Base-by-base conservation (phyloP, 768 basidiomycete genomes). In the Amanita rubescens region DNA sequence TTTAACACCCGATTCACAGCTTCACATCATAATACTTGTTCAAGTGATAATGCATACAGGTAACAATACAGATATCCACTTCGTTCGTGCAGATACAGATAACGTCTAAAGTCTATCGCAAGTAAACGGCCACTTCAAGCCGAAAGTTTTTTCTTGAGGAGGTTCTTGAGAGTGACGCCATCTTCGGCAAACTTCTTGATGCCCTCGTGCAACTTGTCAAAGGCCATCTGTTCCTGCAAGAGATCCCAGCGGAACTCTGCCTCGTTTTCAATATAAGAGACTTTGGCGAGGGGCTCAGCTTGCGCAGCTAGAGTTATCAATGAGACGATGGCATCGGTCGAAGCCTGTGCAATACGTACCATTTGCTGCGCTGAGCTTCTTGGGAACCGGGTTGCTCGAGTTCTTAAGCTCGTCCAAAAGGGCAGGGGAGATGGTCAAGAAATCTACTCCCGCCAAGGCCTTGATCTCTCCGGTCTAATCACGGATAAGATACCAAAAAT, bases 131-230 rank as follows among this genome's bases (percentile, higher is more conserved):
- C 27, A n/a, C 27, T 39, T 72, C 63, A 79, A 37, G 79, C 81
- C 37, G 70, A 67, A 53, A 90, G 65, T 69, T 86, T 89, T 71
- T 82, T 59, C 70, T 77, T 83, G 68, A 99, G 76, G 59, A 90
- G 67, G 11, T 71, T 69, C 80, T 95, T 96, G 73, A 99, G 84
- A 3, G 89, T 82, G 66, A 84, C 80, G 54, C 92, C 93, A 64
- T 98, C 96, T 75, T 90, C 93, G 48, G 93, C 94, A 67, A 99
- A 99, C 73, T 95, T 96, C 76, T 84, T 85, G 77, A 99, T 96
- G 63, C 96, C 96, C 75, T 97, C 92, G 70, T 96, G 92, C 52
- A 97, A 78, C 77, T 98, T 97, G 70, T 97, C 95, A 67, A 93
- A 95, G n/a, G 95, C 94, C 94, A 97, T 96, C 66, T 79, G 73